Percentiles rank a stretch among this genome's conserved stretches.
These are phyloP conservation scores for Rhizopus stolonifer DNA, from an alignment of 371 early-diverging fungal genomes.

Conservation along the genomic window DNA sequence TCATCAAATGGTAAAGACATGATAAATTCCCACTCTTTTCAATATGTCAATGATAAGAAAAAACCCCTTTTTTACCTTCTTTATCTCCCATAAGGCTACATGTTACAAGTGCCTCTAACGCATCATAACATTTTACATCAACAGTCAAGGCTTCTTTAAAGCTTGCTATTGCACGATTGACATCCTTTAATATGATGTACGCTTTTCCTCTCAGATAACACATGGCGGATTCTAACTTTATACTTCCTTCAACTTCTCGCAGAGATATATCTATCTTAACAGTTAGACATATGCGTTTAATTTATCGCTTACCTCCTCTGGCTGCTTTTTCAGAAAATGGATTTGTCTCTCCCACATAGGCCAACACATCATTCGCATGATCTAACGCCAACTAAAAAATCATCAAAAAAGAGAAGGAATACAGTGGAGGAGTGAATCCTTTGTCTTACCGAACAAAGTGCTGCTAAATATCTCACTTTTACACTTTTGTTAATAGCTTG, in stretches of 20 bases:
- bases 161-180: slow-evolving; percentile 56
- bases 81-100: slow-evolving; percentile 61
- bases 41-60: background rate
- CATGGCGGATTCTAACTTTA: slow-evolving; percentile 64
- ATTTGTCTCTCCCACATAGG: slow-evolving; percentile 58
- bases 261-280: background rate
- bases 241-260: slow-evolving; percentile 5
- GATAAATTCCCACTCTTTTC: slow-evolving; percentile 61
- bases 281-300: background rate
- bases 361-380: slow-evolving; percentile 60
- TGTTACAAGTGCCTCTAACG: slow-evolving; percentile 58
- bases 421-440: background rate
- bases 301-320: slow-evolving; percentile 1
- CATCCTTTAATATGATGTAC: slow-evolving; percentile 51
- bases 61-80: slow-evolving; percentile 47
- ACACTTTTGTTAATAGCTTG: slow-evolving; percentile 53
- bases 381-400: slow-evolving; percentile 51
- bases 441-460: slow-evolving; percentile 58
- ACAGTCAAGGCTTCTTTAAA: slow-evolving; percentile 64
- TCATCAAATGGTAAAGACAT: slow-evolving; percentile 52
- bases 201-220: slow-evolving; percentile 65
- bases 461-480: slow-evolving; percentile 61
- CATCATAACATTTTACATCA: slow-evolving; percentile 75
- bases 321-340: slow-evolving; percentile 39
- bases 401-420: background rate